These are phyloP conservation scores for Talaromyces pinophilus DNA, from an alignment of 2,329 filamentous ascomycete species.

Conservation along the genomic window DNA sequence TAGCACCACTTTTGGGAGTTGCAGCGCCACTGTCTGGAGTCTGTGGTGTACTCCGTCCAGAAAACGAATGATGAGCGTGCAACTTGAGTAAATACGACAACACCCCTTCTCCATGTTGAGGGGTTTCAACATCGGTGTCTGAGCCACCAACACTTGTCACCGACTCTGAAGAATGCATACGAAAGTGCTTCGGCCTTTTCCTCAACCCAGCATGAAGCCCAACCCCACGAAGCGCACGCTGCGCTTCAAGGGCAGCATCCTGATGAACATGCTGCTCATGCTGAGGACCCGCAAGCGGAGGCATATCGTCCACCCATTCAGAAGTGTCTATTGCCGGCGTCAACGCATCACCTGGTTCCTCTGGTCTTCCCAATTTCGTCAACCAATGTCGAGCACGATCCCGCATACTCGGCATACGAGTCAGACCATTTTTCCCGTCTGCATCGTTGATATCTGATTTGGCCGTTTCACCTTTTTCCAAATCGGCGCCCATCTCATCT, in stretches of 20 bases:
- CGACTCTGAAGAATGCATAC: conserved; percentile 22
- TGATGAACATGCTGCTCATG: conserved; percentile 1
- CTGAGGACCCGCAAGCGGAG: background rate
- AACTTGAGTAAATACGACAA: conserved; percentile 37
- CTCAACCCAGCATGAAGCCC: conserved; percentile 31
- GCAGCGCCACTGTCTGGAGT: conserved; percentile 21
- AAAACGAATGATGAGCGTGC: conserved; percentile 23
- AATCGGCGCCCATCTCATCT: conserved; percentile 15
- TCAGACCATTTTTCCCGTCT: conserved; percentile 18
- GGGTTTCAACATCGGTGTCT: conserved; percentile 24
- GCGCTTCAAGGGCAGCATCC: conserved; percentile 30
- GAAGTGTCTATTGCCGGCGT: conserved; percentile 12
- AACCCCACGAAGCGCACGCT: conserved; percentile 36
- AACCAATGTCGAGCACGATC: conserved; percentile 23
- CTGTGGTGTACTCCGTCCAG: conserved; percentile 17
- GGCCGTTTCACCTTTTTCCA: conserved; percentile 23
- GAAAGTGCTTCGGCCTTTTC: conserved; percentile 24
- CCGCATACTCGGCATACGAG: conserved; percentile 8
- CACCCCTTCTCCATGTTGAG: conserved; percentile 35
- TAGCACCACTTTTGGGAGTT: conserved; percentile 27
- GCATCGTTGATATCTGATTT: conserved; percentile 17
- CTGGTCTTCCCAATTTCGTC: conserved; percentile 22
- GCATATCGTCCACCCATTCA: conserved; percentile 18
- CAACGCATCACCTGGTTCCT: conserved; percentile 24
- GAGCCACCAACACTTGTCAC: conserved; percentile 16